Conservation (phyloP, 331 rosid species). For the Stylosanthes scabra region DNA sequence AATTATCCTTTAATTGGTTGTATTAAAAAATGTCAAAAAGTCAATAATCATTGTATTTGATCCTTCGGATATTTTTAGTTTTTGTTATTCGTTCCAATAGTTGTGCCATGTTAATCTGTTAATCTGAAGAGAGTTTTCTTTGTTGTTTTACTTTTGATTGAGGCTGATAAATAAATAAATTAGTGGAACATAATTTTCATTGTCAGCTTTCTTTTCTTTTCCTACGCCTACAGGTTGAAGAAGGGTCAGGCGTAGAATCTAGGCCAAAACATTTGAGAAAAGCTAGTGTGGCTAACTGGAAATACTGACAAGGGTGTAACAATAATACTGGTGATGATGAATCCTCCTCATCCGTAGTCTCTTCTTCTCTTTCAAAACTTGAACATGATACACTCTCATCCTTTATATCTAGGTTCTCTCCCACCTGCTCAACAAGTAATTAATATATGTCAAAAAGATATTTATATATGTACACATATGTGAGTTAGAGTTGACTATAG, state of each 20-base stretch:
- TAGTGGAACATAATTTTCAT: slow-evolving; percentile 5
- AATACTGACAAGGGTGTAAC: slow-evolving; percentile 70
- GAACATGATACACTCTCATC: slow-evolving; percentile 53
- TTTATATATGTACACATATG: neutral
- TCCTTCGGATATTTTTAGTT: too few species aligned
- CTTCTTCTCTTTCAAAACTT: slow-evolving; percentile 58
- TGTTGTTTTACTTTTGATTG: neutral
- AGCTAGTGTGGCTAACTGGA: slow-evolving; percentile 70
- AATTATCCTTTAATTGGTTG: too few species aligned
- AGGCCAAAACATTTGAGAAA: slow-evolving; percentile 88
- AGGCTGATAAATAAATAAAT: neutral
- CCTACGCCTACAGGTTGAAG: slow-evolving; percentile 47
- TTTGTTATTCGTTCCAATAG: too few species aligned
- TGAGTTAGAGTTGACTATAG: neutral
- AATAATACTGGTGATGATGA: slow-evolving; percentile 4
- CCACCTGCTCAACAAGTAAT: too few species aligned
- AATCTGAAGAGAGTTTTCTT: neutral
- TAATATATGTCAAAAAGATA: too few species aligned
- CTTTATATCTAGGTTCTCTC: slow-evolving; percentile 36
- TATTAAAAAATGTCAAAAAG: too few species aligned
- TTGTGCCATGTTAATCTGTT: too few species aligned
- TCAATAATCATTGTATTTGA: too few species aligned
- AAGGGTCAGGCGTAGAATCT: slow-evolving; percentile 52
- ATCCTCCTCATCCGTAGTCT: slow-evolving; percentile 48
- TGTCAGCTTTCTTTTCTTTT: slow-evolving; percentile 44